Base-by-base conservation (phyloP, 805 yeast species). In the Candida ulmi region DNA sequence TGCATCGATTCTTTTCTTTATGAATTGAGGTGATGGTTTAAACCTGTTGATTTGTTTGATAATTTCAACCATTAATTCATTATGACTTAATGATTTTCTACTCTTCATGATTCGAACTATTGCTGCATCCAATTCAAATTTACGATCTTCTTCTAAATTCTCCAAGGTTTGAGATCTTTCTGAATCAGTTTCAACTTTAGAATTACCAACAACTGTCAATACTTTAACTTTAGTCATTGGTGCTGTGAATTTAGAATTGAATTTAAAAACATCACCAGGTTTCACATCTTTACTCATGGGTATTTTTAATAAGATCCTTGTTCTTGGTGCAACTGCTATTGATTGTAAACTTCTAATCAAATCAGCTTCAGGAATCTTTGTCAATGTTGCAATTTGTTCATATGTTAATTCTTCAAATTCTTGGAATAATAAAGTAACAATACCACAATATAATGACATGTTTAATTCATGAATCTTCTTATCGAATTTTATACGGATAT, bases 91-190 rank as follows among this genome's bases (percentile, higher is more conserved):
- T 1, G 69, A 61, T 48, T 78, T 81, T 26, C 88, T 66, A 1
- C 86, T 72, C 62, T 88, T 88, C 91, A 88, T 80, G n/a, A 82
- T 77, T 37, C 96, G 70, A 5, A 88, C 95, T 40, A 88, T 74
- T 0, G 95, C 93, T 1, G 96, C 95, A 55, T 86, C 93, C 3
- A 83, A 66, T 52, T 81, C 85, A 40, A 71, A 69, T 42, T 76
- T 70, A 41, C 95, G 69, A 5, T 87, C 78, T 48, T 75, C 81
- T 30, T 72, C 71, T 24, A 87, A 66, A 28, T 68, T 62, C n/a
- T 70, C 70, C 56, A 79, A 62, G 0, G 85, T 81, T 38, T 70
- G 71, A 6, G 34, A 41, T 38, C 54, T 41, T 39, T 50, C 58
- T 11, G 37, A 19, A 41, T 76, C 83, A 34, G 69, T 70, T 44